A percentile compares a stretch with the other conserved stretches of the same genome.
Evolutionary conservation across 192 early-diverging fungal species (phyloP).

Genomic region (Entomortierella parvispora): DNA sequence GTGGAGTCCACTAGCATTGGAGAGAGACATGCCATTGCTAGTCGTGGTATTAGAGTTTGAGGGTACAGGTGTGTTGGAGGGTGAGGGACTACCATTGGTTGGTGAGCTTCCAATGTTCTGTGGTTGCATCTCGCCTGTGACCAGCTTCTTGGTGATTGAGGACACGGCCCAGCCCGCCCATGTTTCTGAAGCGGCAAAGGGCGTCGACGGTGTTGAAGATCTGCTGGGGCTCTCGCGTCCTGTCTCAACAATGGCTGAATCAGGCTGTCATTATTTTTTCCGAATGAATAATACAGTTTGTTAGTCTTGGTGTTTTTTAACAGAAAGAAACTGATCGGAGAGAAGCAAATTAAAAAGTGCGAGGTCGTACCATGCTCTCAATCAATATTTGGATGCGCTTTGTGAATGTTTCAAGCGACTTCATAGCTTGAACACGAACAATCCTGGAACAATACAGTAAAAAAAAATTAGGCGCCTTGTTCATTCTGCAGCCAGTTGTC

Average conservation of each 20-base stretch:
- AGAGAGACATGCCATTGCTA: constrained; percentile 26
- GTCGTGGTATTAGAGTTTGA: constrained; percentile 20
- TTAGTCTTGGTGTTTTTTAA: no score
- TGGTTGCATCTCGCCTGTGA: constrained; percentile 27
- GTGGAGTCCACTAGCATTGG: constrained; percentile 19
- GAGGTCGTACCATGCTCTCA: constrained; percentile 65
- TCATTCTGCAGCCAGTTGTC: no score
- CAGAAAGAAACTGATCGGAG: no score
- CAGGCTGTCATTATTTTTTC: constrained; percentile 57
- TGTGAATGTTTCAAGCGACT: constrained; percentile 74
- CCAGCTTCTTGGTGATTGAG: constrained; percentile 70
- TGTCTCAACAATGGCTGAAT: constrained; percentile 55
- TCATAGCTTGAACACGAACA: constrained; percentile 87
- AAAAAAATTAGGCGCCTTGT: not conserved
- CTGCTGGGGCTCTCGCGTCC: constrained; percentile 38
- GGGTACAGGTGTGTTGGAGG: constrained; percentile 16
- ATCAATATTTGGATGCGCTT: constrained; percentile 74
- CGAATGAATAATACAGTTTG: no score
- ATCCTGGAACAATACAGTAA: constrained; percentile 56
- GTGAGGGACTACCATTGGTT: constrained; percentile 2
- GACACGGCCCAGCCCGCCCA: constrained; percentile 94
- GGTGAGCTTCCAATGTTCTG: constrained; percentile 9
- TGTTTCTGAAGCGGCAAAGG: constrained; percentile 59
- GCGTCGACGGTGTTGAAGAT: constrained; percentile 36
- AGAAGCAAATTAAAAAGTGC: not conserved